phyloP scores from a whole-genome alignment of 345 rosid genomes.

The Ceriops decandra region DNA sequence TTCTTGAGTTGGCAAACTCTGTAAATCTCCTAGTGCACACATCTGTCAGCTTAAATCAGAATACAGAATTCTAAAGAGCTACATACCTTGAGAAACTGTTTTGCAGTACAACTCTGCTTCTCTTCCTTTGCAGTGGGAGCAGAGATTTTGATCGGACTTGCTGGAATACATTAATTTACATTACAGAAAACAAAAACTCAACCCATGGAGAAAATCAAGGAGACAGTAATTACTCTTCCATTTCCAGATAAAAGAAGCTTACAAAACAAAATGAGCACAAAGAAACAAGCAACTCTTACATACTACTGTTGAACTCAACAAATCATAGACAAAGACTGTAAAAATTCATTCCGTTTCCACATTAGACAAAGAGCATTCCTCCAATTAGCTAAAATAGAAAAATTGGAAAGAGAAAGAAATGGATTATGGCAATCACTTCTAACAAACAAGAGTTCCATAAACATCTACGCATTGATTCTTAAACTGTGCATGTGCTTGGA shows the following conservation, averaged over 20 bases:
- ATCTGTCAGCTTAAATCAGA: neutral
- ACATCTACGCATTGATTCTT: too few relatives aligned
- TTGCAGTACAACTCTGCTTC: constrained; percentile 89
- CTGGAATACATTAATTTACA: constrained; percentile 23
- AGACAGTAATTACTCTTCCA: too few relatives aligned
- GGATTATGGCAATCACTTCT: too few relatives aligned
- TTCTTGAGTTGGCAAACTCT: neutral
- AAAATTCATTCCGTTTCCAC: neutral
- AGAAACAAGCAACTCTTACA: neutral
- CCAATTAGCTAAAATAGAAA: too few relatives aligned
- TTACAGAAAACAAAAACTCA: constrained; percentile 7
- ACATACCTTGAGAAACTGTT: constrained; percentile 78
- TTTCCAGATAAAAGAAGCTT: neutral
- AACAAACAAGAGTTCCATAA: too few relatives aligned
- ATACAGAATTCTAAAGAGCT: constrained; percentile 8
- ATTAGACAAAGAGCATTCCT: neutral
- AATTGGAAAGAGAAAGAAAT: too few relatives aligned
- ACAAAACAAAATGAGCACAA: neutral
- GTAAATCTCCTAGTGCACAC: neutral
- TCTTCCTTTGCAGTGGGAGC: constrained; percentile 89
- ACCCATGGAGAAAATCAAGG: neutral
- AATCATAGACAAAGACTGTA: neutral
- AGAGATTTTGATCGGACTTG: constrained; percentile 54
- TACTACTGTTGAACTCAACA: neutral
- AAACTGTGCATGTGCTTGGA: too few relatives aligned